Evolutionary conservation across 2,329 filamentous ascomycete genomes (phyloP).

Genomic region (Pseudopithomyces maydicus): DNA sequence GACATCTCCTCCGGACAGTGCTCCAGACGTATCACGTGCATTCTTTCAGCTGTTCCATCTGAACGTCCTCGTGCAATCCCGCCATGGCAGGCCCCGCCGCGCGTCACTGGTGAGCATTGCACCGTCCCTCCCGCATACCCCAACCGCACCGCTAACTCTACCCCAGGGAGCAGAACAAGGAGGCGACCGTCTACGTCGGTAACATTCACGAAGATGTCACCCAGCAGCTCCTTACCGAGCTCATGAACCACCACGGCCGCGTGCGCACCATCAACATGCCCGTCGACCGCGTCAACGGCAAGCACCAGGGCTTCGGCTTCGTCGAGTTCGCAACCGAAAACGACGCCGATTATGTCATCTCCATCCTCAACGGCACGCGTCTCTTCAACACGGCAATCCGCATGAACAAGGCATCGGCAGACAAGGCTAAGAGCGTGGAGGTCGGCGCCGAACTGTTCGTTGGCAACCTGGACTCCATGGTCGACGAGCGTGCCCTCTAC

Average conservation of each 20-base stretch:
- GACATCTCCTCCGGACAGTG: background rate
- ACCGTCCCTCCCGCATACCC: background rate
- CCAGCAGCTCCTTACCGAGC: slow-evolving; percentile 90
- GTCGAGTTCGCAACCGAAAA: slow-evolving; percentile 96
- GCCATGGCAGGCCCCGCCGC: slow-evolving; percentile 65
- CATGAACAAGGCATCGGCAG: slow-evolving; percentile 92
- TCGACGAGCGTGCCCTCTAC: slow-evolving; percentile 94
- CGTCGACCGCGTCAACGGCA: slow-evolving; percentile 95
- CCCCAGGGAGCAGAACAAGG: slow-evolving; percentile 81
- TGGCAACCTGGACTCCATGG: slow-evolving; percentile 91
- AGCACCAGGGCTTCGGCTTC: slow-evolving; percentile 97
- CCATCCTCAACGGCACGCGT: slow-evolving; percentile 95
- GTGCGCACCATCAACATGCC: slow-evolving; percentile 98
- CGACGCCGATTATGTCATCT: slow-evolving; percentile 94
- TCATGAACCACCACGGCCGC: slow-evolving; percentile 97
- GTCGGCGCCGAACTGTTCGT: slow-evolving; percentile 97
- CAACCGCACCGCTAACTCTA: slow-evolving; percentile 19
- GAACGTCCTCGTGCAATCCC: background rate
- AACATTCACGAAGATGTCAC: slow-evolving; percentile 97
- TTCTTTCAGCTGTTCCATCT: too few relatives aligned
- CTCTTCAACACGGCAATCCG: slow-evolving; percentile 93
- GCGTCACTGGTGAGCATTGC: slow-evolving; percentile 71
- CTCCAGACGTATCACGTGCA: background rate
- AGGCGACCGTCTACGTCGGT: slow-evolving; percentile 96
- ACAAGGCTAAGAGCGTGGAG: slow-evolving; percentile 91